A percentile compares a stretch with the other conserved stretches of the same genome.
These are phyloP conservation scores for Paraurostyla sp. DNA, from an alignment of 73 alveolate species.

Conservation along the genomic window DNA sequence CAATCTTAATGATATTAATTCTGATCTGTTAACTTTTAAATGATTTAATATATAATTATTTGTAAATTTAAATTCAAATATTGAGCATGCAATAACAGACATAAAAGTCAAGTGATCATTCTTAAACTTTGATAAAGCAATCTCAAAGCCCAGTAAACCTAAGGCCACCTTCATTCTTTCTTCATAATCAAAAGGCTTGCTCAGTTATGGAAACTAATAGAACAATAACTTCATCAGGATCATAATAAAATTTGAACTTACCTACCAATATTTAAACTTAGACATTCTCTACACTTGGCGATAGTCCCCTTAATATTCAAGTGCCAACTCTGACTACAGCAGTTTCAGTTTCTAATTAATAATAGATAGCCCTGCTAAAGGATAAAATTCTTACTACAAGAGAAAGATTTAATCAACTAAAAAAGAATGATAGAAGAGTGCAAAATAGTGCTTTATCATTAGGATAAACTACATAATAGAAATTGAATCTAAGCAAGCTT, in stretches of 20 bases:
- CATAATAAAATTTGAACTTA: neutral
- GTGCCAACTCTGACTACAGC: neutral
- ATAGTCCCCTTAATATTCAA: neutral
- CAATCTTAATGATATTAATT: too few relatives aligned
- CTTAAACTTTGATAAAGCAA: too few relatives aligned
- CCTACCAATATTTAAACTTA: neutral
- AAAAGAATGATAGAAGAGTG: neutral
- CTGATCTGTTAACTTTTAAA: too few relatives aligned
- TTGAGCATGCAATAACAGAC: too few relatives aligned
- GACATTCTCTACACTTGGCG: neutral
- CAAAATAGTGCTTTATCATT: neutral
- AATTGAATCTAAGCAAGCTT: too few relatives aligned
- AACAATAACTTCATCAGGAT: neutral
- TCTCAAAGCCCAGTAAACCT: neutral
- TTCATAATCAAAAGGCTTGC: neutral
- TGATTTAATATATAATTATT: too few relatives aligned
- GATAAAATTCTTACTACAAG: constrained; percentile 36
- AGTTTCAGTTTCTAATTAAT: neutral
- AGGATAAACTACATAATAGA: neutral
- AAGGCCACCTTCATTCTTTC: constrained; percentile 31
- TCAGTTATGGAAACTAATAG: neutral
- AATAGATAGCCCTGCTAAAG: constrained; percentile 27
- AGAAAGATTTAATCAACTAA: constrained; percentile 30
- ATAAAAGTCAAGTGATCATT: too few relatives aligned
- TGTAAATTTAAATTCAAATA: too few relatives aligned